Conservation (phyloP, 331 rosid genomes). For the Malus hybrid region DNA sequence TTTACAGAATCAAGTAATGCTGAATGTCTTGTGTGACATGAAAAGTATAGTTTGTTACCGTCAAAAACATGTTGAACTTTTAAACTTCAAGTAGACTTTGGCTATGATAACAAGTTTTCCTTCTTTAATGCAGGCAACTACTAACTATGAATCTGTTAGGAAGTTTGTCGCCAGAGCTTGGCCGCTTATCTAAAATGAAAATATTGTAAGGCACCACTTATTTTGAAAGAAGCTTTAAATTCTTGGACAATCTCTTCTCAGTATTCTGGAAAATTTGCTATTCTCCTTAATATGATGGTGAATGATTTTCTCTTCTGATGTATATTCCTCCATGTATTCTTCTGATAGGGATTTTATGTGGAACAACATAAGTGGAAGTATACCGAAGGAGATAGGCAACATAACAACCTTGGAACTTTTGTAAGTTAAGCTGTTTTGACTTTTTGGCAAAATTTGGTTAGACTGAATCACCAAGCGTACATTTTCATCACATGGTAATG, state of each 20-base stretch:
- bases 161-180: constrained; percentile 72
- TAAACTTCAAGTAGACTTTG: constrained; percentile 7
- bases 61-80: background rate
- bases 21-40: background rate
- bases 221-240: background rate
- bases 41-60: background rate
- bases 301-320: constrained; percentile 26
- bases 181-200: constrained; percentile 41
- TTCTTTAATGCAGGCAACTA: constrained; percentile 59
- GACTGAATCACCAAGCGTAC: background rate
- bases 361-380: constrained; percentile 69
- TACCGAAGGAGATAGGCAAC: constrained; percentile 82
- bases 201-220: constrained; percentile 48
- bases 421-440: constrained; percentile 45
- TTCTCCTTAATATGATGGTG: constrained; percentile 6
- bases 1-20: background rate
- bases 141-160: constrained; percentile 52
- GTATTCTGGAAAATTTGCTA: constrained; percentile 3
- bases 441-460: background rate
- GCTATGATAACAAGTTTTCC: constrained; percentile 4
- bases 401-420: constrained; percentile 54
- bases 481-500: background rate
- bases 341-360: constrained; percentile 85
- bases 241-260: background rate
- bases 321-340: constrained; percentile 18